Evolutionary conservation across 805 yeast species (phyloP).

Genomic region (Metschnikowia continentalis): DNA sequence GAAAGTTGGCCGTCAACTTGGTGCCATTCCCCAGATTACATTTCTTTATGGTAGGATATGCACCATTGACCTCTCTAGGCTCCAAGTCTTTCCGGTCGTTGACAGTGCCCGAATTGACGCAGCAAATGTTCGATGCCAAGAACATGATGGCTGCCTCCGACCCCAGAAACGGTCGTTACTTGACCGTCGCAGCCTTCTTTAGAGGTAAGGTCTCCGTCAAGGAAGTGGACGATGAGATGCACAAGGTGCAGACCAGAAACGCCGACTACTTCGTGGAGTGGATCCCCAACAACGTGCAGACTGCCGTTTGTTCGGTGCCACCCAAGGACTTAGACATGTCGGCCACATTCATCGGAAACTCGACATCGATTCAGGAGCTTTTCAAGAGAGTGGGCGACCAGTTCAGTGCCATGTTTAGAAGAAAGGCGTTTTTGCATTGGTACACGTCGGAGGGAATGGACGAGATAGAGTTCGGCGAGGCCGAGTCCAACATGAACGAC

Average conservation of each 20-base stretch:
- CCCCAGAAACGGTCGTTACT: slow-evolving; percentile 85
- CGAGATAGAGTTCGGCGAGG: slow-evolving; percentile 89
- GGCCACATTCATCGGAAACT: slow-evolving; percentile 90
- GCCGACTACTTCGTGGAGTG: slow-evolving; percentile 86
- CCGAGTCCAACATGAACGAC: slow-evolving; percentile 87
- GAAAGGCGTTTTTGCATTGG: slow-evolving; percentile 96
- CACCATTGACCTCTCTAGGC: slow-evolving; percentile 80
- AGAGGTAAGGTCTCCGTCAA: slow-evolving; percentile 90
- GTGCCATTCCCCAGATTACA: slow-evolving; percentile 95
- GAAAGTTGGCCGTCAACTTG: slow-evolving; percentile 89
- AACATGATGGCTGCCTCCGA: slow-evolving; percentile 96
- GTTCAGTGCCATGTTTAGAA: slow-evolving; percentile 87
- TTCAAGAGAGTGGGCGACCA: slow-evolving; percentile 87
- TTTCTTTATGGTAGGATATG: slow-evolving; percentile 93
- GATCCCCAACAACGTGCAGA: slow-evolving; percentile 94
- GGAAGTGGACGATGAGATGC: slow-evolving; percentile 94
- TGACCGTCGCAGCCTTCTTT: slow-evolving; percentile 91
- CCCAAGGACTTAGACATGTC: slow-evolving; percentile 83
- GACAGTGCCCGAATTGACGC: slow-evolving; percentile 87
- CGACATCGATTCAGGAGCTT: slow-evolving; percentile 88
- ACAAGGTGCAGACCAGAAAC: slow-evolving; percentile 75
- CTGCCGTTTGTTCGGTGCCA: slow-evolving; percentile 88
- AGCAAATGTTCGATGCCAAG: slow-evolving; percentile 87
- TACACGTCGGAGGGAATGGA: slow-evolving; percentile 96
- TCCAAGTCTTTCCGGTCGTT: slow-evolving; percentile 79